Conservation (phyloP, 257 asterid species). For the Scutellaria baicalensis region DNA sequence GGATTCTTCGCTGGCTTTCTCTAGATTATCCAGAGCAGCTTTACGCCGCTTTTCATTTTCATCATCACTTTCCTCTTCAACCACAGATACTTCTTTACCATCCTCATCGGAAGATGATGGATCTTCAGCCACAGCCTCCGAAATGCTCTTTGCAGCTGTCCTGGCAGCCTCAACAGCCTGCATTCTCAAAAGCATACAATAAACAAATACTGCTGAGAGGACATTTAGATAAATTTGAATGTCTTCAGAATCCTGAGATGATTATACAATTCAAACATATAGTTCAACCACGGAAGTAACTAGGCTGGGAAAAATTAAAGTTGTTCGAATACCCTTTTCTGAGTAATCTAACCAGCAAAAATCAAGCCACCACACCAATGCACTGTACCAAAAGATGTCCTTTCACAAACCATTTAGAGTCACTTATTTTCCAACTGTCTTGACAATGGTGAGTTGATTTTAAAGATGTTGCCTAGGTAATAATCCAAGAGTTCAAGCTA, state of each 20-base stretch:
- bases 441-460: background rate
- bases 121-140: slow-evolving; percentile 57
- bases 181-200: slow-evolving; percentile 14
- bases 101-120: slow-evolving; percentile 58
- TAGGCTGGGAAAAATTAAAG: background rate
- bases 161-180: slow-evolving; percentile 94
- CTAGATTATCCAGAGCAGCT: slow-evolving; percentile 69
- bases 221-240: no score
- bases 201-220: no score
- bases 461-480: background rate
- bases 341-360: background rate
- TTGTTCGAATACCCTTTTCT: background rate
- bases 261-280: slow-evolving; percentile 9
- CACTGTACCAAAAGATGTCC: background rate
- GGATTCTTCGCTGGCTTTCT: slow-evolving; percentile 86
- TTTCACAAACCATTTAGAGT: background rate
- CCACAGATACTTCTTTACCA: slow-evolving; percentile 34
- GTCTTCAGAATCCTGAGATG: no score
- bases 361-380: background rate
- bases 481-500: background rate
- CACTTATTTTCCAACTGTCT: background rate
- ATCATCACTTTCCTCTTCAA: slow-evolving; percentile 59
- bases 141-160: slow-evolving; percentile 46
- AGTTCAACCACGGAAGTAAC: background rate
- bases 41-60: slow-evolving; percentile 62